Conservation (phyloP, 2,329 filamentous ascomycete genomes). For the Beauveria varroae region DNA sequence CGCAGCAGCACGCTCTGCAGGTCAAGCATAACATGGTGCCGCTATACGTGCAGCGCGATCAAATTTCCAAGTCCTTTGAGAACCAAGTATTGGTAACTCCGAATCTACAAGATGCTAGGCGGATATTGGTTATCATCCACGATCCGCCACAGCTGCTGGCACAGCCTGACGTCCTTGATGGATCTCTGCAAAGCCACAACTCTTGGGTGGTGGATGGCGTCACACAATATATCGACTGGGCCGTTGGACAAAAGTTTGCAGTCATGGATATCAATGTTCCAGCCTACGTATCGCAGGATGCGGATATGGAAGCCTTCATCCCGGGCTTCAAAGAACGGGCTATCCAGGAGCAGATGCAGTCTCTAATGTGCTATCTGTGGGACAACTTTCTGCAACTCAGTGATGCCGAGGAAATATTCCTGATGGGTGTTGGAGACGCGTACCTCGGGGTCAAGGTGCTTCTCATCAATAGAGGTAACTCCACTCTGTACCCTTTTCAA, state of each 20-base stretch:
- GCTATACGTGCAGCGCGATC: constrained; percentile 69
- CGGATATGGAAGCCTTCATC: constrained; percentile 43
- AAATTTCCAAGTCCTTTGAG: constrained; percentile 68
- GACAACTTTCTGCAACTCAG: constrained; percentile 90
- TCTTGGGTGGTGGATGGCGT: constrained; percentile 82
- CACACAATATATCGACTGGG: constrained; percentile 79
- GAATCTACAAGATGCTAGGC: constrained; percentile 56
- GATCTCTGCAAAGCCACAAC: constrained; percentile 73
- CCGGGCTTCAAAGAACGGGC: constrained; percentile 37
- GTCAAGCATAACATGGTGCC: constrained; percentile 71
- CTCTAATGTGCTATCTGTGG: constrained; percentile 83
- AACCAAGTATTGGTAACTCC: constrained; percentile 81
- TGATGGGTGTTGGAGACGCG: constrained; percentile 85
- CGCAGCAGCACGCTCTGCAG: constrained; percentile 64
- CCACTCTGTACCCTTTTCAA: not conserved
- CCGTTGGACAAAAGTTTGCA: constrained; percentile 64
- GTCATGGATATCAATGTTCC: constrained; percentile 92
- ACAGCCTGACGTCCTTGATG: constrained; percentile 61
- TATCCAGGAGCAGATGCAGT: constrained; percentile 55
- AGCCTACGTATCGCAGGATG: constrained; percentile 59
- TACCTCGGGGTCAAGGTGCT: constrained; percentile 78
- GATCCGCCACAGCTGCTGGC: constrained; percentile 73
- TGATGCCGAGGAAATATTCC: constrained; percentile 64
- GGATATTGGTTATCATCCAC: constrained; percentile 79
- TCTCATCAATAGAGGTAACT: constrained; percentile 63